Base-by-base conservation (phyloP, 2,329 filamentous ascomycete genomes). In the Huntiella moniliformis region DNA sequence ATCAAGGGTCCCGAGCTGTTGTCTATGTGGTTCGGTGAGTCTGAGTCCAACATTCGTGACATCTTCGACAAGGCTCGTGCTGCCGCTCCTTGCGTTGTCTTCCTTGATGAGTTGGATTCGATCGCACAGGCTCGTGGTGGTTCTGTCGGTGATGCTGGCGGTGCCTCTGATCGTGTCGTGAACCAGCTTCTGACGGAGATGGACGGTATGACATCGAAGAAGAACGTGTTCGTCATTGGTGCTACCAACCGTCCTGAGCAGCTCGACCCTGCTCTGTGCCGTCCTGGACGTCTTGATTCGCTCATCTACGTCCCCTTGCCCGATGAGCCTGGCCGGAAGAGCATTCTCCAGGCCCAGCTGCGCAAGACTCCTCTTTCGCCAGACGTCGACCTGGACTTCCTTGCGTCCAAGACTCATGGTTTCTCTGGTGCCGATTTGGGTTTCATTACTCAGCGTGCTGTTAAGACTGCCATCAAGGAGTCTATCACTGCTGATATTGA, bases 11-110 rank as follows among this genome's bases (percentile, higher is more conserved):
- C 91, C 48, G 91, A 98, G 64, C 73, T 98, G 58, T 77, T 98
- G 57, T 95, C 86, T 64, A 98, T 98, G 91, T 98, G 91, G 91
- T 98, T 98, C 60, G 91, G 91, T 79, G 91, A 98, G 70, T 98
- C 91, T 46, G 92, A 98, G 69, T 94, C 85, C 77, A 98, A 98
- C 68, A 96, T 98, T 54, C 84, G 91, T 61, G 91, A 98, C 63
- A 98, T 98, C 58, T 98, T 98, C 64, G 91, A 98, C 77, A 98
- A 96, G 77, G 91, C 91, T 53, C 85, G 91, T 61, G 92, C 91
- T 52, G 91, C 92, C 51, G 91, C 91, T 57, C 91, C 91, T 66
- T 98, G 92, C 57, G 84, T 98, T 52, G 91, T 98, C 56, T 98
- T 98, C 80, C 74, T 98, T 53, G 91, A 98, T 56, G 91, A 98